A percentile compares a stretch with the other conserved stretches of the same genome.
phyloP scores from a whole-genome alignment of 441 rosid species.

The Biscutella laevigata region DNA sequence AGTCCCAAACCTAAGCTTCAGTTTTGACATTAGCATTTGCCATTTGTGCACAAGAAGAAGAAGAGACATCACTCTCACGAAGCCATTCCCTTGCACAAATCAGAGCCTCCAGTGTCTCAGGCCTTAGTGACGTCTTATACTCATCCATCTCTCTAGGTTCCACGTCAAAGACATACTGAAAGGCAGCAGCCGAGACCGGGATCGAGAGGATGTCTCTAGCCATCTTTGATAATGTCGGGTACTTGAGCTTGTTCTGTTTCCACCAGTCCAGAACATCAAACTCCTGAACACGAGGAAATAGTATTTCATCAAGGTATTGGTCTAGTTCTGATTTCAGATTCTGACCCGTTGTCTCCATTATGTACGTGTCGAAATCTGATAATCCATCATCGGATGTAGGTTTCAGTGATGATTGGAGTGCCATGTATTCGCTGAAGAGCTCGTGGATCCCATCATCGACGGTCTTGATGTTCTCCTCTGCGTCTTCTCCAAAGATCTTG shows the following conservation, averaged over 20 bases:
- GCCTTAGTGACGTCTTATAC: slow-evolving; percentile 53
- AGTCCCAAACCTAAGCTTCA: too few species aligned
- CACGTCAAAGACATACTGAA: slow-evolving; percentile 45
- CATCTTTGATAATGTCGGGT: slow-evolving; percentile 72
- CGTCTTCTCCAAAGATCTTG: slow-evolving; percentile 63
- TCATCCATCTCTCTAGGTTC: slow-evolving; percentile 41
- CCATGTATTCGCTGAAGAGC: slow-evolving; percentile 55
- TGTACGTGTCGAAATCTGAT: slow-evolving; percentile 64
- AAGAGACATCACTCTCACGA: slow-evolving; percentile 17
- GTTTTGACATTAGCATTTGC: too few species aligned
- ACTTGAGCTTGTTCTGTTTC: slow-evolving; percentile 68
- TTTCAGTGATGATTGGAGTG: slow-evolving; percentile 48
- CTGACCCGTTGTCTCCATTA: slow-evolving; percentile 62
- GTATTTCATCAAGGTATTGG: slow-evolving; percentile 64
- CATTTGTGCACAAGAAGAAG: too few species aligned
- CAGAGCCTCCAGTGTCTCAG: slow-evolving; percentile 71
- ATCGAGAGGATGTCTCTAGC: slow-evolving; percentile 59
- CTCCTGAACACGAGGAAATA: slow-evolving; percentile 60
- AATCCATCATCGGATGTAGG: slow-evolving; percentile 55
- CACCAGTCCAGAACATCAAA: slow-evolving; percentile 73
- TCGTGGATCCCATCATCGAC: slow-evolving; percentile 71
- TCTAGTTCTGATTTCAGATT: slow-evolving; percentile 70
- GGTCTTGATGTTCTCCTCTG: slow-evolving; percentile 39
- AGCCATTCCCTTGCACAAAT: slow-evolving; percentile 85
- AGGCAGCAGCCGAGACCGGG: slow-evolving; percentile 48